A percentile compares a stretch with the other conserved stretches of the same genome.
Conservation (phyloP, 148 eudicot genomes). For the Fagopyrum homotropicum region DNA sequence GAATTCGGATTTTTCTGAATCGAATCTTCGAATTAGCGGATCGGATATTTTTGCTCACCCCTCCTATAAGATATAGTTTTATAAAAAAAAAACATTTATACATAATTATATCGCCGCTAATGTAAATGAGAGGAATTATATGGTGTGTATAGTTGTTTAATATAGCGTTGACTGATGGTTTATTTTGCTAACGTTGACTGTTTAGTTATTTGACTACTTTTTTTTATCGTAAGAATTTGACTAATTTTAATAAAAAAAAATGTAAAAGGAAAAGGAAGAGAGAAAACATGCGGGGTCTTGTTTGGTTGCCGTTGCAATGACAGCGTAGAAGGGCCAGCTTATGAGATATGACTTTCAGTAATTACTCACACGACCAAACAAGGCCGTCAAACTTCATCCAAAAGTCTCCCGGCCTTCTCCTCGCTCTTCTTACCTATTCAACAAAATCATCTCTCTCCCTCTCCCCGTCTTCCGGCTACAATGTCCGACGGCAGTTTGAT, state of each 20-base stretch:
- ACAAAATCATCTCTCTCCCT: neutral
- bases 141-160: too few species aligned
- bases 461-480: neutral
- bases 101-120: too few species aligned
- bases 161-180: too few species aligned
- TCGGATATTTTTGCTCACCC: too few species aligned
- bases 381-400: neutral
- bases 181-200: too few species aligned
- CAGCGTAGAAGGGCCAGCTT: neutral
- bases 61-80: too few species aligned
- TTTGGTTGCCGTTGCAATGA: conserved; percentile 3
- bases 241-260: neutral
- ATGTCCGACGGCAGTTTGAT: conserved; percentile 44
- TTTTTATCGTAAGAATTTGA: neutral
- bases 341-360: neutral
- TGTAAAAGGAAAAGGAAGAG: neutral
- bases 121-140: too few species aligned
- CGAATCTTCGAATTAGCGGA: too few species aligned
- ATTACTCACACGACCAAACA: neutral
- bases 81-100: too few species aligned
- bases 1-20: too few species aligned
- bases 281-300: neutral
- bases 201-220: neutral
- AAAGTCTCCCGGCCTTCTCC: neutral
- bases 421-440: neutral